phyloP scores from a whole-genome alignment of 1,284 basidiomycete genomes.

The Cutaneotrichosporon dermatis region DNA sequence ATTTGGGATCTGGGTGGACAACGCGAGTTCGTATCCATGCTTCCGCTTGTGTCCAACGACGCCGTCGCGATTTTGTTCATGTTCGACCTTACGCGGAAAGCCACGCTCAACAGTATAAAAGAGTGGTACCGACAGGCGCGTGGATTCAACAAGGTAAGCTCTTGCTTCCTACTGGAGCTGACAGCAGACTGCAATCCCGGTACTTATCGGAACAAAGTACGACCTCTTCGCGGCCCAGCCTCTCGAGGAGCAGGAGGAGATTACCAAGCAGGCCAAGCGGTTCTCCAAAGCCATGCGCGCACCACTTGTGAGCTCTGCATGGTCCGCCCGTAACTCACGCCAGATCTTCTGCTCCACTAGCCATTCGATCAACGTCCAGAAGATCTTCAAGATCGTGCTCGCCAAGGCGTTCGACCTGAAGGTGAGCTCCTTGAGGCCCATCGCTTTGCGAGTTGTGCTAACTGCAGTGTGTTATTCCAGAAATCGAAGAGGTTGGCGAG shows the following conservation, averaged over 20 bases:
- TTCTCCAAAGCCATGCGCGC: constrained; percentile 99
- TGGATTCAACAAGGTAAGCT: constrained; percentile 89
- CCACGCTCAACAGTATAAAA: constrained; percentile 94
- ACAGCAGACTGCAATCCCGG: constrained; percentile 82
- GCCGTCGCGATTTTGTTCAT: constrained; percentile 98
- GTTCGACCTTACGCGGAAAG: constrained; percentile 97
- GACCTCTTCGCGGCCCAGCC: constrained; percentile 95
- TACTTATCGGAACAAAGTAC: constrained; percentile 95
- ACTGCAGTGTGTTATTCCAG: constrained; percentile 88
- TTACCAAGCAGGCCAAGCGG: constrained; percentile 94
- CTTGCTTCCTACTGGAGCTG: background rate
- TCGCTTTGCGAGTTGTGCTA: background rate
- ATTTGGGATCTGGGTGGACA: constrained; percentile 99
- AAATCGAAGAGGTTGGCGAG: constrained; percentile 90
- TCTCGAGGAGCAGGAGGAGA: constrained; percentile 96
- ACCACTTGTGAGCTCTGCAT: constrained; percentile 56
- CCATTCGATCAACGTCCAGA: constrained; percentile 97
- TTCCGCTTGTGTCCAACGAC: constrained; percentile 95
- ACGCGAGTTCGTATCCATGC: constrained; percentile 97
- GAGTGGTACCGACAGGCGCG: constrained; percentile 98
- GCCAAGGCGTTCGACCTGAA: constrained; percentile 52
- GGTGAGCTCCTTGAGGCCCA: constrained; percentile 21
- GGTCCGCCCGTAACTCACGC: background rate
- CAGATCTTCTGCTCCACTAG: constrained; percentile 94
- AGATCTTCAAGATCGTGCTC: constrained; percentile 78